These are phyloP conservation scores for Aspergillus olivimuriae DNA, from an alignment of 495 filamentous ascomycete genomes.

Conservation along the genomic window DNA sequence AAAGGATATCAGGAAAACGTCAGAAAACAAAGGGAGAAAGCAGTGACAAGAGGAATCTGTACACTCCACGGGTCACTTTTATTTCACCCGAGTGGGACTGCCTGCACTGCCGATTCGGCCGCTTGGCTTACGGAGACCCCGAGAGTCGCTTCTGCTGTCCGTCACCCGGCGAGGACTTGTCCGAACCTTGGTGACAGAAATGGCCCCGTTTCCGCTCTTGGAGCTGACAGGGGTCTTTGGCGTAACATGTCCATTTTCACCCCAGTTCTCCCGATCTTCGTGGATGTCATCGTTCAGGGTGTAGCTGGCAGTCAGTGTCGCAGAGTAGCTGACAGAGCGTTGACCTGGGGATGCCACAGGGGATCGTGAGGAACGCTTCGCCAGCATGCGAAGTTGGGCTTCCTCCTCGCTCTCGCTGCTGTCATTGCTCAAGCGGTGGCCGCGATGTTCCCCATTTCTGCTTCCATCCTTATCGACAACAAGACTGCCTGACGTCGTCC, in stretches of 20 bases:
- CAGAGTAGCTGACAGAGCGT: conserved; percentile 46
- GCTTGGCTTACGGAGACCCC: conserved; percentile 82
- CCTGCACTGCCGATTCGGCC: conserved; percentile 83
- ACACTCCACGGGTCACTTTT: neutral
- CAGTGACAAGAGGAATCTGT: conserved; percentile 3
- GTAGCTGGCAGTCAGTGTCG: conserved; percentile 40
- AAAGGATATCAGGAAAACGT: conserved; percentile 12
- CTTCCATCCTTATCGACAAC: conserved; percentile 27
- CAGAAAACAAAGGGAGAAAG: conserved; percentile 7
- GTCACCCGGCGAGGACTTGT: conserved; percentile 57
- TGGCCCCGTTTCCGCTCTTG: conserved; percentile 58
- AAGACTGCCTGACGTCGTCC: conserved; percentile 36
- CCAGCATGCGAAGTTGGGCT: conserved; percentile 61
- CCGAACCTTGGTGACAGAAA: conserved; percentile 68
- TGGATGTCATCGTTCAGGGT: conserved; percentile 37
- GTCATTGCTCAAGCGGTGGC: conserved; percentile 37
- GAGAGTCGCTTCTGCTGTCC: conserved; percentile 46
- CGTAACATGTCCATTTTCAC: conserved; percentile 22
- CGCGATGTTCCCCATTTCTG: conserved; percentile 31
- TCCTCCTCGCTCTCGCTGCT: conserved; percentile 73
- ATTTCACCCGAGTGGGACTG: conserved; percentile 28
- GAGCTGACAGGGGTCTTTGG: conserved; percentile 62
- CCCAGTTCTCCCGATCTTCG: conserved; percentile 42
- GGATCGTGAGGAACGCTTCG: conserved; percentile 50
- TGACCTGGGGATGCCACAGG: conserved; percentile 39